Evolutionary conservation across 1,139 yeast genomes (phyloP), one percentile per base, ranked within the genome.

Genomic region (Blastobotrys apis): DNA sequence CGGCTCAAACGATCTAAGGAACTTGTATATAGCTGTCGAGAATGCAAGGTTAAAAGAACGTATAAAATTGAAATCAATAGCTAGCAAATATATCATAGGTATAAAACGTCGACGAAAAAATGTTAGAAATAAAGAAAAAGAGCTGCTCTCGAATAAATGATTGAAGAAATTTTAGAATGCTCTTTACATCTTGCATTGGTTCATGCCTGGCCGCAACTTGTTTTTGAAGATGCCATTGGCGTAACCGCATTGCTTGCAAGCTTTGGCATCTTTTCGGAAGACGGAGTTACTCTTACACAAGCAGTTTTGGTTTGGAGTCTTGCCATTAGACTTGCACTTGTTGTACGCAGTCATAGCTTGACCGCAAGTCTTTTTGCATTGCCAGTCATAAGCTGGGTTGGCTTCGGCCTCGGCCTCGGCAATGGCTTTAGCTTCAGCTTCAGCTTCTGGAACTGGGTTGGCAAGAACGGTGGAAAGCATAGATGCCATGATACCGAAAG

Each of bases 291-390:
- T 17, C 27, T 27, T 29, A 17, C 41, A 37, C 34, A 37, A 27
- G 34, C 41, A 37, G 34, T 37, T 37, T 20, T 37, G 41, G 34
- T 37, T 26, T 27, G 41, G 29, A 23, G 27, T 37, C n/a, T 17
- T 10, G 3, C 25, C 13, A 13, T 16, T 23, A 17, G 25, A 15
- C 25, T 19, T 25, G 27, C 41, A 37, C 27, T 37, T 37, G 27
- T 37, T 23, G 25, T 37, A 38, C 9, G 26, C 29, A 13, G 41
- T 38, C 27, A 22, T 22, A 16, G 41, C 41, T 15, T 29, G 5
- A n/a, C 29, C 29, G 29, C 41, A 38, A 12, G 27, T 15, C 29
- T 29, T 30, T 20, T 25, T n/a, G 29, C 35, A 38, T 31, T 38
- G 35, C 29, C 41, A 19, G 22, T 38, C 31, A 8, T 31, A 6